Evolutionary conservation across 2,329 filamentous ascomycete species (phyloP), one percentile per base, ranked within the genome.

Genomic region (Dichotomopilus funicola): DNA sequence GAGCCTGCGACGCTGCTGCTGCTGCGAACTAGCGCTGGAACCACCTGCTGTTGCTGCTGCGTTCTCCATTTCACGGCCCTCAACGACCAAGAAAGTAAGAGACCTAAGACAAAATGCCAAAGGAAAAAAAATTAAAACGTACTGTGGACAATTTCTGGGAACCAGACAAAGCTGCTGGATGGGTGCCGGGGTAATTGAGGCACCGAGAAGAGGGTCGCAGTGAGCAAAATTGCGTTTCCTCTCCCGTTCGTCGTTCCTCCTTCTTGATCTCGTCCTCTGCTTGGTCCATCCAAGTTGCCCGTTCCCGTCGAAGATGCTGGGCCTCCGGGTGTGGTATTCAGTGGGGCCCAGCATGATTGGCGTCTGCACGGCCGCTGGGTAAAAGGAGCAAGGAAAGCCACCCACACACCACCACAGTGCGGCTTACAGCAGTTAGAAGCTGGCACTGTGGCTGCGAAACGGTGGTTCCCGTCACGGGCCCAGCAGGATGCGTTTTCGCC

Each of bases 1-100:
- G 62, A 86, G 79, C 68, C 73, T 77, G 71, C 81, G 80, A 71
- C 83, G 81, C 62, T 27, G 19, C 19, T 27, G 19, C 19, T 27
- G 19, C 19, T 79, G 75, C 58, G 75, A 77, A 65, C 65, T 72
- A 71, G 72, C 72, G 72, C 73, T 57, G 52, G 50, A 56, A 53
- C 57, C 50, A 50, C 48, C 7, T 42, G 48, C 38, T 56, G 54
- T 55, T 59, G 38, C 58, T 62, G 55, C 62, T 27, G 19, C 19
- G 19, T 3, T 61, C 45, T 64, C 63, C 63, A 65, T 65, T 46
- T 58, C 60, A 54, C 54, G 51, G 57, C 58, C 48, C 59, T 27
- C 55, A 38, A 54, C 47, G 34, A 45, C 49, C 36, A 45, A 54
- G 51, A 40, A 53, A 43, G 43, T 36, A 49, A 51, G 31, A 13